Evolutionary conservation across 2,329 filamentous ascomycete species (phyloP), one percentile per base, ranked within the genome.

Genomic region (Albophoma yamanashiensis): DNA sequence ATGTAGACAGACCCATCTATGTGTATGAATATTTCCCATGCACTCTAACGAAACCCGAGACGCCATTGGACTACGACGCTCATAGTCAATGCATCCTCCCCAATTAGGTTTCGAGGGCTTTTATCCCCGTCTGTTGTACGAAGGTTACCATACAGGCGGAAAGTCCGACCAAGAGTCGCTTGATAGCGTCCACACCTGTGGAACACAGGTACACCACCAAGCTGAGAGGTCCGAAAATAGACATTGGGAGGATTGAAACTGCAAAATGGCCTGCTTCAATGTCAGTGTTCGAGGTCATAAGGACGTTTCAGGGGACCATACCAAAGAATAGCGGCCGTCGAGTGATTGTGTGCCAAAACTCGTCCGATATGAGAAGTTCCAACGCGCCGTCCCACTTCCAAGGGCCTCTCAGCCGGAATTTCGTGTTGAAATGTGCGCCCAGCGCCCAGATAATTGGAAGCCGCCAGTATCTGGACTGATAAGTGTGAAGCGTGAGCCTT

Each of bases 341-440:
- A 14, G 65, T 67, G 31, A 67, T 65, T 14, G 65, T 67, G 17
- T 59, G 38, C 65, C 65, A 67, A 34, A 67, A 62, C 55, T 67
- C 65, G 20, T 65, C 62, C 27, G 63, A 65, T 1, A 60, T 58
- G 11, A 67, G 36, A 31, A 65, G 5, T 2, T 63, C 60, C 1
- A 60, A 52, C 0, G 71, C 74, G 11, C 66, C 64, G 4, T 71
- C 62, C 67, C 68, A 71, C 38, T 65, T 64, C 74, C 73, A 76
- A 2, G 75, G 75, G 0, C 74, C 74, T 1, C 70, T 61, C 0
- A 78, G 64, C 3, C 75, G 69, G 61, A 78, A 78, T 62, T 78
- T 79, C 38, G 71, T 68, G 58, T 76, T 78, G 61, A 78, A 70
- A 60, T 77, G 73, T 2, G 75, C 69, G 2, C 75, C 70, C 59